Evolutionary conservation across 2,329 filamentous ascomycete genomes (phyloP).

Genomic region (Arthrobotrys iridis): DNA sequence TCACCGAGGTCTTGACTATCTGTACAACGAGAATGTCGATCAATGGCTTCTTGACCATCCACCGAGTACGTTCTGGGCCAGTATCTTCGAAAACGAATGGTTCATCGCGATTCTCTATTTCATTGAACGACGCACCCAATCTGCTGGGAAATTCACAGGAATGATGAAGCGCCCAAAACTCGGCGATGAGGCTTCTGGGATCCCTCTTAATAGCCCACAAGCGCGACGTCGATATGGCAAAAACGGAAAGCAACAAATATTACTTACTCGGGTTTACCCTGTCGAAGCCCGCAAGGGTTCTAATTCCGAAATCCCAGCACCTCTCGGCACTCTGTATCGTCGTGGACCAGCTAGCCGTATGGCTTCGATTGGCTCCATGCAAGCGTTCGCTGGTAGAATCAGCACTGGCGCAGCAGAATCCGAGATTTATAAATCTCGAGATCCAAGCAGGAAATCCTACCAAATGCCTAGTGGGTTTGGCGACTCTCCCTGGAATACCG

Average conservation of each 20-base stretch:
- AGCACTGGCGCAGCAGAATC: background rate
- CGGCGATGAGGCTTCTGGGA: slow-evolving; percentile 41
- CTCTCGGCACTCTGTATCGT: slow-evolving; percentile 2
- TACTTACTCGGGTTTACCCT: background rate
- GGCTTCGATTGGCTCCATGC: slow-evolving; percentile 6
- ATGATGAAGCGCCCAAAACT: slow-evolving; percentile 47
- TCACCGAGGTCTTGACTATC: slow-evolving; percentile 24
- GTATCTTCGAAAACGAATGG: slow-evolving; percentile 46
- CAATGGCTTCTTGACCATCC: slow-evolving; percentile 27
- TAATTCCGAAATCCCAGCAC: background rate
- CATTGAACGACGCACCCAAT: slow-evolving; percentile 30
- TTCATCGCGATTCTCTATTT: slow-evolving; percentile 34
- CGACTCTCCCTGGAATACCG: slow-evolving; percentile 1
- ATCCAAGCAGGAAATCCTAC: slow-evolving; percentile 1
- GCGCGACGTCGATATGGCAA: slow-evolving; percentile 37
- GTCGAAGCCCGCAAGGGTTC: background rate
- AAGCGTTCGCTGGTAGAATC: background rate
- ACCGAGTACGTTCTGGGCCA: slow-evolving; percentile 40
- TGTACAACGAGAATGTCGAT: slow-evolving; percentile 41
- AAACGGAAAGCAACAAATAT: background rate
- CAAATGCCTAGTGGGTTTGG: slow-evolving; percentile 42
- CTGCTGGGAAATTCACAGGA: slow-evolving; percentile 38
- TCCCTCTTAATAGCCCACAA: slow-evolving; percentile 41
- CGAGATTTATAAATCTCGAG: background rate
- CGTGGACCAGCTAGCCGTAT: background rate